Conservation (phyloP, 495 filamentous ascomycete species). For the Lentithecium fluviatile region DNA sequence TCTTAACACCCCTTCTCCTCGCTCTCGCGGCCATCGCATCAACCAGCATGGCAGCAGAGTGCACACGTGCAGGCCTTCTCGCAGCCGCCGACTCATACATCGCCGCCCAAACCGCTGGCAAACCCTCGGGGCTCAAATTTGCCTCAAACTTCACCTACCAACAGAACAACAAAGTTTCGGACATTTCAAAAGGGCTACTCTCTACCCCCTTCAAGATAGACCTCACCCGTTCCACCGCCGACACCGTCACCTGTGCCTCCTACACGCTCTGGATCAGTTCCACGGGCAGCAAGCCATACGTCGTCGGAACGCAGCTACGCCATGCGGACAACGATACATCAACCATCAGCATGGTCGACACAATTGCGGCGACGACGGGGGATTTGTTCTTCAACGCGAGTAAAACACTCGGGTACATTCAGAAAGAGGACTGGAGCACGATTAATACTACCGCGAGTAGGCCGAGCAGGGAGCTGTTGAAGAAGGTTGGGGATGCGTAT, state of each 20-base stretch:
- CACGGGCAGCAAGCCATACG: conserved; percentile 31
- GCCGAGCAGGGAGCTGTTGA: conserved; percentile 44
- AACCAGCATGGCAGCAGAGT: conserved; percentile 29
- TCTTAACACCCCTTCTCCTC: too few species aligned
- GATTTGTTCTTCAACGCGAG: conserved; percentile 50
- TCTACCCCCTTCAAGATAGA: conserved; percentile 43
- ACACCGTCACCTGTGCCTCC: conserved; percentile 44
- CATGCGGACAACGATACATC: conserved; percentile 41
- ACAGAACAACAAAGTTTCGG: conserved; percentile 42
- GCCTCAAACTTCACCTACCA: conserved; percentile 42
- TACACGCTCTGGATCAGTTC: conserved; percentile 46
- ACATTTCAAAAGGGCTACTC: conserved; percentile 41
- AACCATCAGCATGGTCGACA: conserved; percentile 46
- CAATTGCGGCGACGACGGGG: conserved; percentile 50
- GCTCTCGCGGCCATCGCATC: not conserved
- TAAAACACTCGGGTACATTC: conserved; percentile 47
- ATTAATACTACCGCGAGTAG: conserved; percentile 34
- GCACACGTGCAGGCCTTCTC: conserved; percentile 40
- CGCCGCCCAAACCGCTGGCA: conserved; percentile 39
- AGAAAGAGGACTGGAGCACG: conserved; percentile 47
- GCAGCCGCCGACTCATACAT: conserved; percentile 37
- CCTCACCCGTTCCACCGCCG: conserved; percentile 44
- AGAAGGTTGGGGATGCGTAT: conserved; percentile 49
- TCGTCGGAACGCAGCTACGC: conserved; percentile 45
- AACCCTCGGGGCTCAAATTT: conserved; percentile 24